phyloP scores from a whole-genome alignment of 805 yeast genomes.

The Ogataea neopini region DNA sequence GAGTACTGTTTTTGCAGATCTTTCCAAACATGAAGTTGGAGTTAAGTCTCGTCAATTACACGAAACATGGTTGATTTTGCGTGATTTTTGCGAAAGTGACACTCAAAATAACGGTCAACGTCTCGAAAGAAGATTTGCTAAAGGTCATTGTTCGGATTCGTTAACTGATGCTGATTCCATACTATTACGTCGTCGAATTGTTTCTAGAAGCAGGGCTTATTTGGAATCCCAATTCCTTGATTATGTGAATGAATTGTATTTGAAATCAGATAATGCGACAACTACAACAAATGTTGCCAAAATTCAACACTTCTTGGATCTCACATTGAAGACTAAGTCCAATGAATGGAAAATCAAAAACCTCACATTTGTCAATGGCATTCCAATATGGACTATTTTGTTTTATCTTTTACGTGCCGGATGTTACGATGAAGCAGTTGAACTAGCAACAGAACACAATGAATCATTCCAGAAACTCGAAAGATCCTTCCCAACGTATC shows the following conservation, averaged over 20 bases:
- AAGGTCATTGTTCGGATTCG: conserved; percentile 29
- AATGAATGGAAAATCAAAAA: conserved; percentile 52
- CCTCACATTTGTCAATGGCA: conserved; percentile 69
- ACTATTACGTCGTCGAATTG: conserved; percentile 45
- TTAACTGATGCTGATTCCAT: conserved; percentile 34
- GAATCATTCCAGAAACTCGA: conserved; percentile 82
- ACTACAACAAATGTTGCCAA: conserved; percentile 59
- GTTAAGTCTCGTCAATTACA: conserved; percentile 67
- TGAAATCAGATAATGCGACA: conserved; percentile 35
- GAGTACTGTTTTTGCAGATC: conserved; percentile 58
- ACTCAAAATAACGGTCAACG: conserved; percentile 24
- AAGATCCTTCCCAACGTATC: conserved; percentile 75
- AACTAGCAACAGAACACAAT: conserved; percentile 60
- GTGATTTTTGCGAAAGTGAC: conserved; percentile 41
- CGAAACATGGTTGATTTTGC: conserved; percentile 73
- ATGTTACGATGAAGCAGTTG: conserved; percentile 72
- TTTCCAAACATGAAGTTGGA: conserved; percentile 59
- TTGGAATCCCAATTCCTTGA: conserved; percentile 78
- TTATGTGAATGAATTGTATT: conserved; percentile 65
- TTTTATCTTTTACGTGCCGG: conserved; percentile 88
- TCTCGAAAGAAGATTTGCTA: conserved; percentile 37
- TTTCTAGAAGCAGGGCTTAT: conserved; percentile 54
- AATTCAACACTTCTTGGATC: conserved; percentile 59
- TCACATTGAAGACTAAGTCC: conserved; percentile 42
- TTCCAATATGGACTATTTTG: conserved; percentile 92